Base-by-base conservation (phyloP, 306 rosid species). In the Lagenaria siceraria region DNA sequence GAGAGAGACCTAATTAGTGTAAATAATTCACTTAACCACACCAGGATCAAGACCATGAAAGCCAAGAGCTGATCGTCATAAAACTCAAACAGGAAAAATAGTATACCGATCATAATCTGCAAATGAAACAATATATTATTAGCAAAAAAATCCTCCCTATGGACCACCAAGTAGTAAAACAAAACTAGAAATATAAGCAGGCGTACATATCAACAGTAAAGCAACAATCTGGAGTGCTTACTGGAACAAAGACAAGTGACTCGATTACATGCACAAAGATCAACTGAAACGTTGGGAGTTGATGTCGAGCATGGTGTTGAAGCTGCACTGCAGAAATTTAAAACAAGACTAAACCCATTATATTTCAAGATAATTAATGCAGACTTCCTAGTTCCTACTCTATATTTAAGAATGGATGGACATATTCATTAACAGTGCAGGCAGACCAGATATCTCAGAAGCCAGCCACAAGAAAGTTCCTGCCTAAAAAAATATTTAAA, bases 61-160 rank as follows among this genome's bases (percentile, higher is more conserved):
- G 99, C 99, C 85, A 95, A 84, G 46, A 95, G 87, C 78, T 95
- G 99, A 83, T 95, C 99, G 1, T 95, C 97, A 81, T 92, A 95
- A 78, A 95, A 95, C 91, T 92, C 99, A 8, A 95, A 95, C 77
- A 95, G 97, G 55, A 95, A 95, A 87, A 95, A 95, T 79, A 95
- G 87, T 80, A 92, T 92, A 63, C 99, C 98, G 40, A 95, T 95
- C 99, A 95, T 95, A 80, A 95, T 95, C 99, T 95, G 99, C 93
- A 85, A 77, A 56, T 5, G 78, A 61, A 74, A 19, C 76, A 80
- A 31, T 29, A 55, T 66, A 64, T 61, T 63, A 27, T 78, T 38
- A 35, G 13, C 48, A 35, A 33, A 48, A 64, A 64, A 64, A 64
- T 18, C 43, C 46, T 33, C 71, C 25, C 7, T 22, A 7, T 66